phyloP scores from a whole-genome alignment of 306 rosid species.

The Vicia villosa region DNA sequence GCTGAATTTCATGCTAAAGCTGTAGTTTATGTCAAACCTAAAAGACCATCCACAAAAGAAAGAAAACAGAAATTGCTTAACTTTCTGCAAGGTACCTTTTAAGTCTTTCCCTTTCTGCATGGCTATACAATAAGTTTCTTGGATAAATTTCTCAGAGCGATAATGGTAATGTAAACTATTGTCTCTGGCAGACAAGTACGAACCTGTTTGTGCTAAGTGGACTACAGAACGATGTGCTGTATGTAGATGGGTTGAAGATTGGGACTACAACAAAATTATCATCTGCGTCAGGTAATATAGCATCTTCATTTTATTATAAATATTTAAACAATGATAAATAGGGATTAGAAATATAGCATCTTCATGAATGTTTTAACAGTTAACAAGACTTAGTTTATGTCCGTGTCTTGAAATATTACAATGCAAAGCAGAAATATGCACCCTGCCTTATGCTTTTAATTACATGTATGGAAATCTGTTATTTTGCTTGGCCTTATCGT shows the following conservation, averaged over 20 bases:
- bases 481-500: slow-evolving; percentile 9
- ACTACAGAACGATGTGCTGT: slow-evolving; percentile 92
- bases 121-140: neutral
- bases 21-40: slow-evolving; percentile 62
- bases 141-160: slow-evolving; percentile 14
- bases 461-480: neutral
- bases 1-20: slow-evolving; percentile 77
- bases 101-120: slow-evolving; percentile 6
- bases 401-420: slow-evolving; percentile 10
- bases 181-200: slow-evolving; percentile 70
- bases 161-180: slow-evolving; percentile 22
- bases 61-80: slow-evolving; percentile 67
- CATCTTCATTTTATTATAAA: slow-evolving; percentile 13
- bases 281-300: slow-evolving; percentile 75
- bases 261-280: slow-evolving; percentile 88
- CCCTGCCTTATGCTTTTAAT: slow-evolving; percentile 5
- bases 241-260: slow-evolving; percentile 96
- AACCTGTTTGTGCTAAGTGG: slow-evolving; percentile 86
- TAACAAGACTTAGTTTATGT: slow-evolving; percentile 8
- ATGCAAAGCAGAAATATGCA: slow-evolving; percentile 2
- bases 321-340: neutral
- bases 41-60: slow-evolving; percentile 68
- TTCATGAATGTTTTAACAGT: slow-evolving; percentile 15
- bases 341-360: slow-evolving; percentile 12
- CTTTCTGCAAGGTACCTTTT: slow-evolving; percentile 67